Base-by-base conservation (phyloP, 352 stramenopile species). In the Globisporangium splendens region DNA sequence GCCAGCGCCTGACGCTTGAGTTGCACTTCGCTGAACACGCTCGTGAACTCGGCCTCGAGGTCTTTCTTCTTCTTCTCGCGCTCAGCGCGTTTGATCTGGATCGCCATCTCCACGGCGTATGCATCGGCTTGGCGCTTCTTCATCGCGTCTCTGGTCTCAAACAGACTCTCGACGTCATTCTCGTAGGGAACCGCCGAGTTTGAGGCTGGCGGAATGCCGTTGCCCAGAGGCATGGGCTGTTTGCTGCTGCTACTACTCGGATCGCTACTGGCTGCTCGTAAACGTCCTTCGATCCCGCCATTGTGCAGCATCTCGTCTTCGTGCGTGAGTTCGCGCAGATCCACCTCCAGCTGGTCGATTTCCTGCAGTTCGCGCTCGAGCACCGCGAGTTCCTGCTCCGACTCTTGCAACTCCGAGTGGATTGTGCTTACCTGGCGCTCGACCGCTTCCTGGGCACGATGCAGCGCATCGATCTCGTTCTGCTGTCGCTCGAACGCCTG, bases 71-170 rank as follows among this genome's bases (percentile, higher is more conserved):
- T 96, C 66, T 86, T 84, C 59, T 98, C 93, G 10, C 93, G 76
- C 67, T 98, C 92, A 1, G 77, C 76, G 33, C 86, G 82, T 59
- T 98, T 98, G 62, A 97, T 90, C 62, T 96, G 91, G 42, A 98
- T 89, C 24, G 91, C 87, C 82, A 97, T 96, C 46, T 97, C 92
- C 7, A 98, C 67, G 2, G 91, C 92, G 59, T 96, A 96, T n/a
- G 85, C 76, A 47, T 96, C 86, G 0, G 88, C 82, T 39, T 89
- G 74, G 1, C 74, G 72, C 62, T 83, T 73, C 24, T 75, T 72
- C 54, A 79, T 61, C 6, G 64, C 58, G 20, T 70, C 67, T 11
- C 73, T 79, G 1, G 64, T 73, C 52, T 91, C 77, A 31, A 93
- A 79, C 22, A 59, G 55, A 4, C 70, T 63, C 56, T 88, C 71